Conservation (phyloP, 1,284 basidiomycete species). For the Cerrena zonata region DNA sequence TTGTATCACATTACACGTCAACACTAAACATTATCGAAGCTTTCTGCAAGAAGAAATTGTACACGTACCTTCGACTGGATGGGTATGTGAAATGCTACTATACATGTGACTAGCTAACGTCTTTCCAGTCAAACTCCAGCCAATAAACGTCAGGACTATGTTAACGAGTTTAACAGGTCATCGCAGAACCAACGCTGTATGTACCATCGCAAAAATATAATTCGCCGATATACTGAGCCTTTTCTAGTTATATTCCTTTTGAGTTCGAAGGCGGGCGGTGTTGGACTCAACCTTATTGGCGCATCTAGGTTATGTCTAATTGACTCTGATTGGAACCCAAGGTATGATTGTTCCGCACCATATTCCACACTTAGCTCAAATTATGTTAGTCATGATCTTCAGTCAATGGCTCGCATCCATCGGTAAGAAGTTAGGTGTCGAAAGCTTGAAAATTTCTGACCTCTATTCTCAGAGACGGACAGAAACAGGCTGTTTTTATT, state of each 20-base stretch:
- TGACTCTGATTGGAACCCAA: conserved; percentile 97
- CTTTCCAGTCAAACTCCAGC: conserved; percentile 66
- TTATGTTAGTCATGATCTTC: conserved; percentile 71
- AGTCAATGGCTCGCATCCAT: conserved; percentile 97
- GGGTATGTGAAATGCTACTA: conserved; percentile 47
- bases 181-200: conserved; percentile 63
- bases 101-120: background rate
- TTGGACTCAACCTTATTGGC: conserved; percentile 89
- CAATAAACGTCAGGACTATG: conserved; percentile 77
- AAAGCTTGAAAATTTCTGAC: conserved; percentile 1
- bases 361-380: conserved; percentile 3
- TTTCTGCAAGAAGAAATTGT: conserved; percentile 72
- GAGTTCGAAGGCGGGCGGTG: conserved; percentile 93
- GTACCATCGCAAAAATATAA: conserved; percentile 23
- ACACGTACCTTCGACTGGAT: conserved; percentile 82
- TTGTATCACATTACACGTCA: conserved; percentile 86
- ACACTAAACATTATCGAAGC: conserved; percentile 90
- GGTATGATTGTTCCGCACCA: conserved; percentile 36
- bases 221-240: conserved; percentile 5
- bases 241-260: conserved; percentile 84
- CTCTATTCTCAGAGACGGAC: conserved; percentile 70
- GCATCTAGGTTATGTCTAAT: conserved; percentile 79
- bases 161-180: conserved; percentile 77
- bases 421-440: conserved; percentile 44
- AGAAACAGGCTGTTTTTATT: conserved; percentile 87